Base-by-base conservation (phyloP, 768 basidiomycete species). In the Lactarius trivialis region DNA sequence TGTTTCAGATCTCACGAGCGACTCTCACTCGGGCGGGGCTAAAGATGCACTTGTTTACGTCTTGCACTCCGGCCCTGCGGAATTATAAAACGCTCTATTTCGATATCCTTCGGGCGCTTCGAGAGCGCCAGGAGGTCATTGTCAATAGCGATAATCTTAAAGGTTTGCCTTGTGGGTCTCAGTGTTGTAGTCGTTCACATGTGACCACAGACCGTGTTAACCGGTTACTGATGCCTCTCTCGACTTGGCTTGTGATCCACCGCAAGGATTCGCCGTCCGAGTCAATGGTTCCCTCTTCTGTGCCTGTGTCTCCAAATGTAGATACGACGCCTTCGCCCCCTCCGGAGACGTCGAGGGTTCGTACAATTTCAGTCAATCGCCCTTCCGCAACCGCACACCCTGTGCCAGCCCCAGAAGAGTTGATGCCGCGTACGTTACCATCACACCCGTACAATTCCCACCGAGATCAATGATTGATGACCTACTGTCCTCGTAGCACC, bases 351-450 rank as follows among this genome's bases (percentile, higher is more conserved):
- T 34, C 60, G 7, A 26, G 48, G 5, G 17, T 30, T 36, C 48
- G 28, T 33, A 36, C 36, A 28, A 58, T 43, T 7, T 28, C 57
- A n/a, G n/a, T 30, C 14, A 48, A 32, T 26, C 58, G 58, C 24
- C 28, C 12, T 50, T 30, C 51, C 14, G 24, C 9, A 15, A 34
- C 34, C 5, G 37, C 56, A 30, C 56, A 39, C 11, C 55, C 53
- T 49, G 15, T 48, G 43, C 37, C 56, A 24, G 60, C 66, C 32
- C 56, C 60, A 4, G 63, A 56, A 34, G 34, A 60, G 21, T 36
- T 64, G 26, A 67, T 67, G 66, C 66, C 66, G 36, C 66, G 66
- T 67, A 67, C 54, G 66, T 61, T 37, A 48, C 34, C 43, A 8
- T 21, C 32, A 33, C 48, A 3, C 32, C 49, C 32, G 32, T 55